Evolutionary conservation across 2,329 filamentous ascomycete species (phyloP).

Genomic region (Diaporthe citriasiana): DNA sequence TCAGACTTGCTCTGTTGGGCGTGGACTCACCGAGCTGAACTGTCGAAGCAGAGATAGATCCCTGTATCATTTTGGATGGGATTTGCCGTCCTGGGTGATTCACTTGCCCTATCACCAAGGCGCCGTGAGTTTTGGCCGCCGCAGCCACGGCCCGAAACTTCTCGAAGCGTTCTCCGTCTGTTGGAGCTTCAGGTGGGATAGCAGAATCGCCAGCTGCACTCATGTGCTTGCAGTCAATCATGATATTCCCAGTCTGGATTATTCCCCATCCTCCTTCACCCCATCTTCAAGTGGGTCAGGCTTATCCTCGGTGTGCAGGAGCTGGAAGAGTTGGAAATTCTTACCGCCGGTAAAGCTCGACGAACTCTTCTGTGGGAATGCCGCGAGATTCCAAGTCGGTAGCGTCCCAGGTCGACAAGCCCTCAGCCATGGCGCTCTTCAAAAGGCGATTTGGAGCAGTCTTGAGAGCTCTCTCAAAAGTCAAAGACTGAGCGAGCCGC

Average conservation of each 20-base stretch:
- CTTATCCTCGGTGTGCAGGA: background rate
- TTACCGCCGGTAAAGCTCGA: constrained; percentile 68
- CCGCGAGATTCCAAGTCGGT: constrained; percentile 69
- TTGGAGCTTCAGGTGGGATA: constrained; percentile 65
- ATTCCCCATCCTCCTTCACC: constrained; percentile 69
- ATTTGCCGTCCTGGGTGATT: constrained; percentile 72
- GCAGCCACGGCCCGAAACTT: constrained; percentile 69
- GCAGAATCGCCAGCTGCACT: constrained; percentile 70
- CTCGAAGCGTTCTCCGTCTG: constrained; percentile 71
- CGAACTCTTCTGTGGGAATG: constrained; percentile 54
- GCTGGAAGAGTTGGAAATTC: background rate
- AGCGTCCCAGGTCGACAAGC: constrained; percentile 71
- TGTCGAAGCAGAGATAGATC: constrained; percentile 59
- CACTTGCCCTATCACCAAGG: constrained; percentile 72
- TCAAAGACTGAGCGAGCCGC: constrained; percentile 19
- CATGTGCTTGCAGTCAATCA: constrained; percentile 72
- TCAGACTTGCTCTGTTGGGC: background rate
- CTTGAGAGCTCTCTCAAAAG: constrained; percentile 64
- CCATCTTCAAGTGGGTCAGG: constrained; percentile 55
- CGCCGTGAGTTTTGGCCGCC: constrained; percentile 68
- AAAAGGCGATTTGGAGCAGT: constrained; percentile 74
- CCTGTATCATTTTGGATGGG: constrained; percentile 48
- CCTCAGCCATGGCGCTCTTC: constrained; percentile 77
- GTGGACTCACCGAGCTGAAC: constrained; percentile 50
- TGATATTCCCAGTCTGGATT: constrained; percentile 75